Conservation (phyloP, 345 rosid genomes). For the Nasturtium officinale region DNA sequence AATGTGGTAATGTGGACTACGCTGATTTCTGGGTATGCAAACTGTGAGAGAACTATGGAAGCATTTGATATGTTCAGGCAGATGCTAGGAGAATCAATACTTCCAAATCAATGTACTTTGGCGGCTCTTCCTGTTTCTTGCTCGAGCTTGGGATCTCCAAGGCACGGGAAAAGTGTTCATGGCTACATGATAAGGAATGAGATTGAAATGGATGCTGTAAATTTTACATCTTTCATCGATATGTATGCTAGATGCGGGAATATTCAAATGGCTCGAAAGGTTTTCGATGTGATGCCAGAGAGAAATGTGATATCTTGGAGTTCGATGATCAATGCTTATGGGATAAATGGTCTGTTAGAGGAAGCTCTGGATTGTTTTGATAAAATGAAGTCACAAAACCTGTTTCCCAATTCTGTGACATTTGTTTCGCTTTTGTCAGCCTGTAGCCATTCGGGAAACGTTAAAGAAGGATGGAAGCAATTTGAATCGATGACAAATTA, state of each 20-base stretch:
- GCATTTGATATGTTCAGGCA: conserved; percentile 53
- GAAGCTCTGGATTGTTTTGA: conserved; percentile 54
- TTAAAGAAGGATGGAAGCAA: conserved; percentile 50
- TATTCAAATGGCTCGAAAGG: conserved; percentile 42
- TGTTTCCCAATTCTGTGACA: conserved; percentile 46
- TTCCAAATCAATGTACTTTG: conserved; percentile 55
- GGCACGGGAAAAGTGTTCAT: conserved; percentile 54
- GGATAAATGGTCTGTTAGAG: conserved; percentile 50
- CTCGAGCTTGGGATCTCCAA: conserved; percentile 52
- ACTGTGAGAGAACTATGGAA: conserved; percentile 48
- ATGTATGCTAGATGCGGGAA: conserved; percentile 60
- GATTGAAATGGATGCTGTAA: conserved; percentile 47
- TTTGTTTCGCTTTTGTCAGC: conserved; percentile 59
- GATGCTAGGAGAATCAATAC: conserved; percentile 50
- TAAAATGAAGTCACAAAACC: conserved; percentile 48
- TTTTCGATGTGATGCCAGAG: conserved; percentile 49
- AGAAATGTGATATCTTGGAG: conserved; percentile 63
- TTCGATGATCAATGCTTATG: conserved; percentile 57
- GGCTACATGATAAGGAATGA: conserved; percentile 53
- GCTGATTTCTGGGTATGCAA: conserved; percentile 55
- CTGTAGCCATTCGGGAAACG: conserved; percentile 52
- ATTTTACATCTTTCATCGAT: conserved; percentile 52
- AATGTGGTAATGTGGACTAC: conserved; percentile 64
- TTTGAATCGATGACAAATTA: conserved; percentile 48
- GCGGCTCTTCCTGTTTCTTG: conserved; percentile 54